Conservation (phyloP, 2,329 filamentous ascomycete species). For the Nectriaceae sp. region DNA sequence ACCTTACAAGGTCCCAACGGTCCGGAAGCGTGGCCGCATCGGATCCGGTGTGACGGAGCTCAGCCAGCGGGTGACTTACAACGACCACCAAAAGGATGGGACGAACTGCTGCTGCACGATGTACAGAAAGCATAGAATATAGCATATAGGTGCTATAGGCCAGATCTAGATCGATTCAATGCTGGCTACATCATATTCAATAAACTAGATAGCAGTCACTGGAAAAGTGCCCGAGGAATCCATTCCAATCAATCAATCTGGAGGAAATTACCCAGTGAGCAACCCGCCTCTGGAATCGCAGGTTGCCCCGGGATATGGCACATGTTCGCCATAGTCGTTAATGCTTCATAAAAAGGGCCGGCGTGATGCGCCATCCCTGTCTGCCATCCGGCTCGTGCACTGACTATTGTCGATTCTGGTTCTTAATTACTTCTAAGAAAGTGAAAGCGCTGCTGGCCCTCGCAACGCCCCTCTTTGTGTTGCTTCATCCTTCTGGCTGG, state of each 20-base stretch:
- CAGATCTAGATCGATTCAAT: no score
- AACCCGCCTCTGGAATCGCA: constrained; percentile 8
- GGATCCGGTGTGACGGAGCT: no score
- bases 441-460: constrained; percentile 4
- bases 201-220: constrained; percentile 1
- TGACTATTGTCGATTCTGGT: neutral
- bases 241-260: constrained; percentile 22
- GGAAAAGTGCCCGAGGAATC: no score
- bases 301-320: constrained; percentile 29
- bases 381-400: neutral
- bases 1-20: no score
- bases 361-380: neutral
- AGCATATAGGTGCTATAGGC: no score
- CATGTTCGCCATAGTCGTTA: neutral
- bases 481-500: neutral
- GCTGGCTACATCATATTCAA: neutral
- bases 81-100: no score
- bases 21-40: no score
- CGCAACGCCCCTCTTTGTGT: neutral
- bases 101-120: no score
- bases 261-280: constrained; percentile 20
- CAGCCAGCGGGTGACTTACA: no score
- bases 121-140: no score
- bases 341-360: neutral
- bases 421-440: neutral